Evolutionary conservation across 169 alveolate genomes (phyloP).

Genomic region (Eimeria necatrix): DNA sequence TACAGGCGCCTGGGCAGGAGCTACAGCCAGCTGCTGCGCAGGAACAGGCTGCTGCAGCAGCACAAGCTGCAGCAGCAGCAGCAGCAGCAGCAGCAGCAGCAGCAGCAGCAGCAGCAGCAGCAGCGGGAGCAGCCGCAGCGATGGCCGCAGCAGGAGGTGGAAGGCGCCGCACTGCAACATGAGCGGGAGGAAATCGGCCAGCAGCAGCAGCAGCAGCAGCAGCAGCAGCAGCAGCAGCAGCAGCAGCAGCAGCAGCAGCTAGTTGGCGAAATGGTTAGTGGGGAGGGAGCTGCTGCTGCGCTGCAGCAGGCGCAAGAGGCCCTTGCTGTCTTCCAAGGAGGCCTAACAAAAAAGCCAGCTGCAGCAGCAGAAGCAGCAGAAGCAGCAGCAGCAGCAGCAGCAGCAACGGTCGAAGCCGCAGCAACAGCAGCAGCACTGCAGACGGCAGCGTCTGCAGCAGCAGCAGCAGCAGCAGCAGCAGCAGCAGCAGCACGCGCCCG

Average conservation of each 20-base stretch:
- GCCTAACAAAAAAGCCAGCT: not conserved
- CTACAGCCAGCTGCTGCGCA: not conserved
- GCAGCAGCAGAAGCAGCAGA: constrained; percentile 57
- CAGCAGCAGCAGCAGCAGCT: no score
- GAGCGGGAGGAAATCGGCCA: not conserved
- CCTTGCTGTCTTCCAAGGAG: constrained; percentile 1
- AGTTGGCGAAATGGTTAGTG: not conserved
- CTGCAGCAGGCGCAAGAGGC: constrained; percentile 7
- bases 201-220: not conserved
- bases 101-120: constrained; percentile 54
- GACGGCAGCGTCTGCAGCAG: not conserved
- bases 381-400: constrained; percentile 21
- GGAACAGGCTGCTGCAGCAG: not conserved
- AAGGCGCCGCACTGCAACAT: not conserved
- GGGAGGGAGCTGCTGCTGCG: not conserved
- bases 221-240: not conserved
- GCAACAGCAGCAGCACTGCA: not conserved
- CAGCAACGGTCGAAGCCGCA: not conserved
- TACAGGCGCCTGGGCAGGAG: constrained; percentile 2
- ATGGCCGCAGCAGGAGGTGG: not conserved
- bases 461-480: constrained; percentile 45
- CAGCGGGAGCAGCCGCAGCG: constrained; percentile 38
- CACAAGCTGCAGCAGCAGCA: constrained; percentile 1
- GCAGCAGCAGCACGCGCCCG: constrained; percentile 39
- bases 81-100: constrained; percentile 45